phyloP scores from a whole-genome alignment of 1,139 yeast species.

The Arxiozyma slooffiae region DNA sequence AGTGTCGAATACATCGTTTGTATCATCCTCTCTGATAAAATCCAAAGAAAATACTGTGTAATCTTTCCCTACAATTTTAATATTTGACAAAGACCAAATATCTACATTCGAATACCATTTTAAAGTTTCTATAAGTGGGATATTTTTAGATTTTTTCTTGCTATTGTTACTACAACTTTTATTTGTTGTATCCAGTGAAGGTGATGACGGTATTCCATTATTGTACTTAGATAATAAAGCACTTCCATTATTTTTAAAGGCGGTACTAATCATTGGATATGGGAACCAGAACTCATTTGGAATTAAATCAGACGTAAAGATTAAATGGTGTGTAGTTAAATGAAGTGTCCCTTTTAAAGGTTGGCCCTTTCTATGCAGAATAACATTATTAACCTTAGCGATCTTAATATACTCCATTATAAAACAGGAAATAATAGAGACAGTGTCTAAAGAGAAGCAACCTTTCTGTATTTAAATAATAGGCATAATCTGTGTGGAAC shows the following conservation, averaged over 20 bases:
- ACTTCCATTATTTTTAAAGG: slow-evolving; percentile 44
- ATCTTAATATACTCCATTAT: slow-evolving; percentile 51
- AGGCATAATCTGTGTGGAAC: not conserved
- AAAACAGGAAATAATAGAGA: not conserved
- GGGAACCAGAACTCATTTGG: slow-evolving; percentile 81
- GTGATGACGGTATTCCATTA: slow-evolving; percentile 3
- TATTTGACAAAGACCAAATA: slow-evolving; percentile 42
- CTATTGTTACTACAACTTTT: slow-evolving; percentile 4
- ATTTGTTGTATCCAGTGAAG: not conserved
- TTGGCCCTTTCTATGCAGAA: slow-evolving; percentile 60
- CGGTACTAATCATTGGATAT: slow-evolving; percentile 72
- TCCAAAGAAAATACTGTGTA: slow-evolving; percentile 78
- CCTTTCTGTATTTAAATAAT: no score
- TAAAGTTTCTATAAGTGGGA: slow-evolving; percentile 12
- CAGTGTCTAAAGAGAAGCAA: not conserved
- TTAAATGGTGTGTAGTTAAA: slow-evolving; percentile 77
- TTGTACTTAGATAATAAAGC: slow-evolving; percentile 25
- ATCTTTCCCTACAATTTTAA: slow-evolving; percentile 74
- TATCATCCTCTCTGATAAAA: slow-evolving; percentile 48
- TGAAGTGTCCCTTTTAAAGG: slow-evolving; percentile 60
- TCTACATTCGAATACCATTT: slow-evolving; percentile 30
- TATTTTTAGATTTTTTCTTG: slow-evolving; percentile 6
- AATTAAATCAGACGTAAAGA: slow-evolving; percentile 40
- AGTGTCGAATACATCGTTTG: slow-evolving; percentile 64
- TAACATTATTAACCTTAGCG: slow-evolving; percentile 56